Base-by-base conservation (phyloP, 768 basidiomycete genomes). In the Strobilomyces confusus region DNA sequence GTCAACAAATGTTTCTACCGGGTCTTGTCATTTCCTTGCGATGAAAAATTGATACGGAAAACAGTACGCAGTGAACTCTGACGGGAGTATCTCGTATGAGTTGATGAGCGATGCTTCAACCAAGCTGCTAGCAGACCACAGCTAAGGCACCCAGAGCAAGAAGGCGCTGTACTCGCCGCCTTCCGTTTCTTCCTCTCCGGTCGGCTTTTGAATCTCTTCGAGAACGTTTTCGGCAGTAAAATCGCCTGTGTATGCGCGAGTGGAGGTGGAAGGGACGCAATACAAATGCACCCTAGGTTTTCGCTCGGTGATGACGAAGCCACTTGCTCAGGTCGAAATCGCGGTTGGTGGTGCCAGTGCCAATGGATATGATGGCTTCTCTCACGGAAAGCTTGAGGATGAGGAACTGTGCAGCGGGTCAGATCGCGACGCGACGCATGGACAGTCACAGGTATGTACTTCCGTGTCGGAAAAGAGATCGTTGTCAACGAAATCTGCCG, bases 371-470 rank as follows among this genome's bases (percentile, higher is more conserved):
- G 49, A 98, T 79, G 4, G 92, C 93, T 70, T 99, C 97, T 67
- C 98, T 98, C n/a, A 93, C 91, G 0, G 92, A 94, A 2, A 98
- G 80, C 67, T 99, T 95, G 98, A n/a, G n/a, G n/a, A n/a, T 74
- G 32, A 98, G 80, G 2, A 92, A 93, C 95, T 98, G 63, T 32
- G 25, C 13, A 36, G 53, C 44, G 19, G 25, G 50, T 56, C 32
- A 56, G 42, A 30, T 9, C 1, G 23, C n/a, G 26, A 36, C 17
- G 51, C 25, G 13, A 32, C 22, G 20, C 33, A 44, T 20, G 49
- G 22, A 40, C 15, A n/a, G n/a, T n/a, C n/a, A n/a, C n/a, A 48
- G n/a, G 17, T 13, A 51, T 72, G 38, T 55, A 92, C 95, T 78
- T 99, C 95, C 4, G 88, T 86, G 62, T 98, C 98, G 1, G 92